Conservation (phyloP, 2,329 filamentous ascomycete species). For the Escovopsis sp. region DNA sequence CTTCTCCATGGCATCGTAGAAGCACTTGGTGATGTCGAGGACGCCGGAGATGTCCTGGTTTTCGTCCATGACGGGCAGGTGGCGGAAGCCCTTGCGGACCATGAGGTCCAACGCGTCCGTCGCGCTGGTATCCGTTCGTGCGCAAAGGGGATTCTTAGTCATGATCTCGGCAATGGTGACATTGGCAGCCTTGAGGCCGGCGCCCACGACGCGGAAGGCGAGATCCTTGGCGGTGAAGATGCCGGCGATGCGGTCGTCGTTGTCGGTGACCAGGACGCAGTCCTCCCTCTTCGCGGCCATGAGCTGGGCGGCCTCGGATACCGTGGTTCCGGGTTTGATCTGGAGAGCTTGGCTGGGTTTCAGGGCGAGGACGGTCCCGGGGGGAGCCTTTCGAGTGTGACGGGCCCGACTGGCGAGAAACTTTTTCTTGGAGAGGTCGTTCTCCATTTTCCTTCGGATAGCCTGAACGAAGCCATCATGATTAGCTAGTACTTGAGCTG, state of each 20-base stretch:
- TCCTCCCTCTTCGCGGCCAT: slow-evolving; percentile 99
- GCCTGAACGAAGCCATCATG: slow-evolving; percentile 40
- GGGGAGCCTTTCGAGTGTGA: slow-evolving; percentile 82
- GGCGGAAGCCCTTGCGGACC: slow-evolving; percentile 95
- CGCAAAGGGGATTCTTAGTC: slow-evolving; percentile 98
- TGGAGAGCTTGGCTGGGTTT: slow-evolving; percentile 92
- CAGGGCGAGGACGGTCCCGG: slow-evolving; percentile 86
- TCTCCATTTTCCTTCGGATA: slow-evolving; percentile 93
- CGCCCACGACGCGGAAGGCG: slow-evolving; percentile 88
- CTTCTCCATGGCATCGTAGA: slow-evolving; percentile 99
- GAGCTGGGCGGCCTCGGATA: slow-evolving; percentile 89
- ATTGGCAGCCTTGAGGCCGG: slow-evolving; percentile 73
- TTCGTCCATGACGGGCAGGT: slow-evolving; percentile 98
- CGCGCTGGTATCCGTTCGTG: slow-evolving; percentile 91
- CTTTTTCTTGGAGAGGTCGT: slow-evolving; percentile 95
- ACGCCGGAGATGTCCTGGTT: slow-evolving; percentile 98
- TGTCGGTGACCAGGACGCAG: slow-evolving; percentile 92
- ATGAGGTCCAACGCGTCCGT: slow-evolving; percentile 95
- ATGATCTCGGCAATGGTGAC: slow-evolving; percentile 97
- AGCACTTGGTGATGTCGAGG: slow-evolving; percentile 97
- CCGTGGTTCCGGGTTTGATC: slow-evolving; percentile 88
- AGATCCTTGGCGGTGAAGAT: slow-evolving; percentile 99
- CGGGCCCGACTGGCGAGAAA: slow-evolving; percentile 62
- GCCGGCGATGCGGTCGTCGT: slow-evolving; percentile 92
- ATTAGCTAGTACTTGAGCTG: not conserved